These are phyloP conservation scores for Aristolochia californica DNA, from an alignment of 164 flowering plant species.

Conservation along the genomic window DNA sequence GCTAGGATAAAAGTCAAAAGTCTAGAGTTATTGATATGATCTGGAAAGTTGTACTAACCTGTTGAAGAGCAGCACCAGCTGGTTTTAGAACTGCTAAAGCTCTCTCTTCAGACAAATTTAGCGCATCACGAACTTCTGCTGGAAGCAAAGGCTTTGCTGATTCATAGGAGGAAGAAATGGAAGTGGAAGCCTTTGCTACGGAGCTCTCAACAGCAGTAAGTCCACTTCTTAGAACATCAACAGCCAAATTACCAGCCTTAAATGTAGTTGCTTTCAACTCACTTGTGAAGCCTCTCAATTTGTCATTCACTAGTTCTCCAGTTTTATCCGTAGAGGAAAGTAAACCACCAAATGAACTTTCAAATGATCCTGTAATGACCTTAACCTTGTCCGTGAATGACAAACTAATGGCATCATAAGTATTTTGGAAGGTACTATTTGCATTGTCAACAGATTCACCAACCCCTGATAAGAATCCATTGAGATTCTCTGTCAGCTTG, in stretches of 20 bases:
- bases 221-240: slow-evolving; percentile 43
- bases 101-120: slow-evolving; percentile 48
- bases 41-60: slow-evolving; percentile 29
- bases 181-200: slow-evolving; percentile 34
- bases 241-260: slow-evolving; percentile 31
- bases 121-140: slow-evolving; percentile 37
- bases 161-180: slow-evolving; percentile 43
- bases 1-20: background rate
- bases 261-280: slow-evolving; percentile 39
- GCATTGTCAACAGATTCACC: slow-evolving; percentile 37
- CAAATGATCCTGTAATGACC: slow-evolving; percentile 34
- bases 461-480: slow-evolving; percentile 24
- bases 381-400: slow-evolving; percentile 23
- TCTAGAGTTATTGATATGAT: background rate
- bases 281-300: slow-evolving; percentile 35
- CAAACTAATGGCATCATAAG: slow-evolving; percentile 38
- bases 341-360: slow-evolving; percentile 26
- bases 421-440: slow-evolving; percentile 26
- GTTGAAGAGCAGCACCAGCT: slow-evolving; percentile 33
- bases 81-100: slow-evolving; percentile 39
- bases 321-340: slow-evolving; percentile 34
- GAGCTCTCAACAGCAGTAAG: slow-evolving; percentile 49
- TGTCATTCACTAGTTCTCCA: slow-evolving; percentile 33
- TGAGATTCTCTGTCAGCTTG: slow-evolving; percentile 22
- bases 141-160: slow-evolving; percentile 64